A percentile compares a stretch with the other conserved stretches of the same genome.
phyloP scores from a whole-genome alignment of 108 stramenopile species.

The Nitzschia sp. region DNA sequence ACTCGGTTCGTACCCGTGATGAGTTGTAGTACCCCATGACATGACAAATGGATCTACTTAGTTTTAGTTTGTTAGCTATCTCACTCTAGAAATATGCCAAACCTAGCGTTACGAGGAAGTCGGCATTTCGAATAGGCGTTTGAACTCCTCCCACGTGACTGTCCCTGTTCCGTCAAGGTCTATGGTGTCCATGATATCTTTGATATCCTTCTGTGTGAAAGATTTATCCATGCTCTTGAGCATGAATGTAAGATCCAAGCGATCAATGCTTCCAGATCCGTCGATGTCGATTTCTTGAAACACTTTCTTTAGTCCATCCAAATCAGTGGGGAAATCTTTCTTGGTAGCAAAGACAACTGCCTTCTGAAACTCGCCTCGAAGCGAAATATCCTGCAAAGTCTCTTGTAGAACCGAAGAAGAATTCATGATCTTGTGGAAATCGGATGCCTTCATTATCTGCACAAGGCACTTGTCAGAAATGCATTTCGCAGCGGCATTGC shows the following conservation, averaged over 20 bases:
- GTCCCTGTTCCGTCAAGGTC: conserved; percentile 52
- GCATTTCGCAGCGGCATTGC: conserved; percentile 63
- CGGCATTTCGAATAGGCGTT: conserved; percentile 44
- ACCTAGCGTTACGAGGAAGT: neutral
- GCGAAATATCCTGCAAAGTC: conserved; percentile 60
- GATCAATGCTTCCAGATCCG: conserved; percentile 19
- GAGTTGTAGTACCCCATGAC: too few species aligned
- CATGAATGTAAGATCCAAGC: conserved; percentile 42
- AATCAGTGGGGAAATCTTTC: conserved; percentile 55
- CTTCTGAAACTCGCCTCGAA: conserved; percentile 80
- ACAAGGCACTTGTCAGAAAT: conserved; percentile 52
- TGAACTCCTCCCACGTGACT: conserved; percentile 61
- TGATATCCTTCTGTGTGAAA: conserved; percentile 53
- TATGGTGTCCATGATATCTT: conserved; percentile 50
- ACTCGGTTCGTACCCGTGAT: too few species aligned
- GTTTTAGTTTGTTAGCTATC: too few species aligned
- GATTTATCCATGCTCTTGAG: conserved; percentile 51
- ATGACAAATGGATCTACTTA: too few species aligned
- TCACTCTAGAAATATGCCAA: too few species aligned
- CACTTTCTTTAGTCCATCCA: conserved; percentile 51
- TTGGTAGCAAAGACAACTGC: conserved; percentile 61
- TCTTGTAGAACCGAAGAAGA: conserved; percentile 53
- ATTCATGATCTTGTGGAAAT: conserved; percentile 54
- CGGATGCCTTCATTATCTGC: conserved; percentile 40
- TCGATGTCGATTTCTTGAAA: conserved; percentile 23